Evolutionary conservation across 495 filamentous ascomycete species (phyloP).

Genomic region (Penicillium nucicola): DNA sequence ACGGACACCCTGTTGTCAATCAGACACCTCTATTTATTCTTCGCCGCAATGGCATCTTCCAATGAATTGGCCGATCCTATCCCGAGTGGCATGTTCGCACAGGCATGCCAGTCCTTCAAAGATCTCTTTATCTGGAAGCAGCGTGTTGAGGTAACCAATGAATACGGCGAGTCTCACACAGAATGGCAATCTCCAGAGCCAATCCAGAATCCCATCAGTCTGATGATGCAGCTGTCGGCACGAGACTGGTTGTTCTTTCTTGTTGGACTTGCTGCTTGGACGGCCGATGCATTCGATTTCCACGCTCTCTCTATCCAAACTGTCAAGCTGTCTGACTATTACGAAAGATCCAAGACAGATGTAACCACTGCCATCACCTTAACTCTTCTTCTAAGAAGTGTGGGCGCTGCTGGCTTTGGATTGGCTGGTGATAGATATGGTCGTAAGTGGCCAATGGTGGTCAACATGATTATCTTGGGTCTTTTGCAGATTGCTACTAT

Average conservation of each 20-base stretch:
- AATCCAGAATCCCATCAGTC: constrained; percentile 58
- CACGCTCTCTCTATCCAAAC: constrained; percentile 72
- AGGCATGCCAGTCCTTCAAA: constrained; percentile 54
- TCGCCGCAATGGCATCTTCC: constrained; percentile 4
- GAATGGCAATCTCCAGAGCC: constrained; percentile 62
- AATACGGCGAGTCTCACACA: constrained; percentile 44
- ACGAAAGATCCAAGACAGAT: constrained; percentile 59
- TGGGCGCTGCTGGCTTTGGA: constrained; percentile 70
- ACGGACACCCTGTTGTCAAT: background rate
- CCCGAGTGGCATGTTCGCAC: constrained; percentile 55
- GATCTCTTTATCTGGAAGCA: constrained; percentile 69
- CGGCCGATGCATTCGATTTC: constrained; percentile 73
- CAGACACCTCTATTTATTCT: background rate
- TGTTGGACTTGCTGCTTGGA: constrained; percentile 63
- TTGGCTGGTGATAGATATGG: constrained; percentile 71
- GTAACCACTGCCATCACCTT: constrained; percentile 73
- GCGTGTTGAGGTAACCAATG: constrained; percentile 59
- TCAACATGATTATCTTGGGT: constrained; percentile 64
- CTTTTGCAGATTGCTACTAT: constrained; percentile 70
- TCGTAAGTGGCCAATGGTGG: constrained; percentile 78
- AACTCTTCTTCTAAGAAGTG: constrained; percentile 64
- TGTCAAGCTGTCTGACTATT: constrained; percentile 65
- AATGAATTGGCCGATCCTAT: constrained; percentile 57
- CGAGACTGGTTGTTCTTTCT: constrained; percentile 63
- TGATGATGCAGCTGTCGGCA: constrained; percentile 52